Evolutionary conservation across 2,329 filamentous ascomycete species (phyloP), one percentile per base, ranked within the genome.

Genomic region (Monosporascus ibericus): DNA sequence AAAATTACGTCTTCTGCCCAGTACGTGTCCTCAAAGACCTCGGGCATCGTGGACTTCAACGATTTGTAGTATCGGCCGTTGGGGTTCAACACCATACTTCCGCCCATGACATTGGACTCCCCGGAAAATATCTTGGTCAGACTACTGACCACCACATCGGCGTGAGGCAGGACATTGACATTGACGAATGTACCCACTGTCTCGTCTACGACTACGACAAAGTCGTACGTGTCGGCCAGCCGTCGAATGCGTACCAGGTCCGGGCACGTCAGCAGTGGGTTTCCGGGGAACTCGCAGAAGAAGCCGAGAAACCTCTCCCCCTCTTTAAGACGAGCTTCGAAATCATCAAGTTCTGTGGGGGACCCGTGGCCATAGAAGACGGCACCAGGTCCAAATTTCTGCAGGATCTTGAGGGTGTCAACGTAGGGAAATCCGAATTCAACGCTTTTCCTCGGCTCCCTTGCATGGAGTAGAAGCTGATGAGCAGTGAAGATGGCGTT

Each of bases 401-500:
- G 78, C 5, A 97, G 75, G 48, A 96, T 90, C 68, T 99, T 99
- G 51, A 97, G 79, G 0, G 94, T 96, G 70, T 99, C 94, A 49
- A 96, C 90, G 62, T 99, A 99, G 0, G 94, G 91, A 62, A 99
- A 99, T n/a, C 94, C 94, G 64, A 90, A 96, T 64, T 87, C 92
- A 65, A 99, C 84, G 68, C 90, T 95, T 70, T 89, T 88, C 54
- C 81, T 66, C 7, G 77, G 73, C 3, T 84, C 84, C 38, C 85
- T 81, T 1, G 82, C 78, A 49, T 76, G 74, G 56, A 92, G 74
- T 48, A 96, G 74, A 44, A 82, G 82, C 48, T 87, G 84, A 67
- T 99, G 94, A 0, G 88, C 80, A 61, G 90, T 90, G 73, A 90
- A 99, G 44, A 99, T 96, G 49, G 92, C 85, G 64, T 90, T 96